phyloP scores from a whole-genome alignment of 768 basidiomycete species.

The Dendrothele bispora region DNA sequence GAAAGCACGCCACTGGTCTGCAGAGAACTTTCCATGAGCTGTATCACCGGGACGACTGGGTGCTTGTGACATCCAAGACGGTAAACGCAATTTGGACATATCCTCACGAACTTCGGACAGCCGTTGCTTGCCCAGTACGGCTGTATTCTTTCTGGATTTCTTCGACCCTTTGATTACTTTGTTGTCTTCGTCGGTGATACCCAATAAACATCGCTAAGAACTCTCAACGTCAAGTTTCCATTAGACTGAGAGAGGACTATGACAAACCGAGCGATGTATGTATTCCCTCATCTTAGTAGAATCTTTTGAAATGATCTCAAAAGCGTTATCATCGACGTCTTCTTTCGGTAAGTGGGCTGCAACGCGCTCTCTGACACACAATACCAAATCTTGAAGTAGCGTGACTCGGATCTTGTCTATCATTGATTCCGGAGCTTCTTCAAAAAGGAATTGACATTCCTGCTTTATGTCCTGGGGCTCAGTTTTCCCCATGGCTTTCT shows the following conservation, averaged over 20 bases:
- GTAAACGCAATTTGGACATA: slow-evolving; percentile 19
- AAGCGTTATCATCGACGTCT: not conserved
- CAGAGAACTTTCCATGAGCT: slow-evolving; percentile 27
- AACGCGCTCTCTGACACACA: no score
- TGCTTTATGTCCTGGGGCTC: no score
- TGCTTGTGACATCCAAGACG: slow-evolving; percentile 23
- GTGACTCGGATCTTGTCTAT: no score
- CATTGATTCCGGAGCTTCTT: no score
- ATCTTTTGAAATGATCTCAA: slow-evolving; percentile 1
- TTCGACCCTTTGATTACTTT: not conserved
- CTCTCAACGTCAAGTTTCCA: not conserved
- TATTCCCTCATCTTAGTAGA: not conserved
- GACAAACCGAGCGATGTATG: not conserved
- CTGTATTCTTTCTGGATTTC: slow-evolving; percentile 1
- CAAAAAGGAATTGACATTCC: no score
- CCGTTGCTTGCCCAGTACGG: slow-evolving; percentile 8
- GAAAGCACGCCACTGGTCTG: slow-evolving; percentile 35
- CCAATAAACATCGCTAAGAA: not conserved
- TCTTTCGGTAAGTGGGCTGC: not conserved
- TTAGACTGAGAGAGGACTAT: not conserved
- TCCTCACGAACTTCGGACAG: slow-evolving; percentile 21
- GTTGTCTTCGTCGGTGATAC: not conserved
- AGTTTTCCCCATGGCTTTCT: no score
- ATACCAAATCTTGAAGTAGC: no score
- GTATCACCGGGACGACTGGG: slow-evolving; percentile 21